Base-by-base conservation (phyloP, 2,329 filamentous ascomycete species). In the Beauveria brongniartii region DNA sequence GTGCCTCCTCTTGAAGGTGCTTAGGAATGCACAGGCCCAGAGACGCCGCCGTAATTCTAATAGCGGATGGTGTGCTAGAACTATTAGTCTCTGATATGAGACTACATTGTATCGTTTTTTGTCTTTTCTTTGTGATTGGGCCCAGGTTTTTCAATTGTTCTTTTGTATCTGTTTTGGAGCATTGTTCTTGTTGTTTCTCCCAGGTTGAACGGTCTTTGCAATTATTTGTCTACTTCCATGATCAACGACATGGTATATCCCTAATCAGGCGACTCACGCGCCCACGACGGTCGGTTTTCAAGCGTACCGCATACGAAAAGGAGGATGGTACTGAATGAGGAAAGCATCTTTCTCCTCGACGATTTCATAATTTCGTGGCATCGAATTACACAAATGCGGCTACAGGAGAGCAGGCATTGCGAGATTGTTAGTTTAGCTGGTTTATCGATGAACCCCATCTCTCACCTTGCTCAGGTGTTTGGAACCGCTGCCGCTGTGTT, bases 1-100 rank as follows among this genome's bases (percentile, higher is more conserved):
- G 78, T 81, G 43, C 75, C 76, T 61, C 77, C 80, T 1, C 71
- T 85, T 43, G 83, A 87, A 63, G 78, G 81, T 64, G 75, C 80
- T 64, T 83, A 76, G 66, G 58, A 30, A 37, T 37, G 56, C 52
- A 51, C 50, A 46, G 18, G 30, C 46, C 5, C 40, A 40, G 34
- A 28, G 24, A 30, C 41, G 43, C 34, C 43, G 3, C 5, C n/a
- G n/a, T n/a, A 41, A 18, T 20, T 34, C 43, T 3, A 5, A 20
- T 10, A 7, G 14, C 12, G 14, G 24, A 43, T 52, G 28, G 43
- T 40, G 30, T 60, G 28, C 53, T 47, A 24, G 8, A 16, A 37
- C 12, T 34, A 14, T 14, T 22, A 22, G 24, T 43, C 22, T 30
- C 44, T 41, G 22, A 44, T 22, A n/a, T 24, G 48, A 14, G 26